phyloP scores from a whole-genome alignment of 1,139 yeast species.

The Pichia norvegensis region DNA sequence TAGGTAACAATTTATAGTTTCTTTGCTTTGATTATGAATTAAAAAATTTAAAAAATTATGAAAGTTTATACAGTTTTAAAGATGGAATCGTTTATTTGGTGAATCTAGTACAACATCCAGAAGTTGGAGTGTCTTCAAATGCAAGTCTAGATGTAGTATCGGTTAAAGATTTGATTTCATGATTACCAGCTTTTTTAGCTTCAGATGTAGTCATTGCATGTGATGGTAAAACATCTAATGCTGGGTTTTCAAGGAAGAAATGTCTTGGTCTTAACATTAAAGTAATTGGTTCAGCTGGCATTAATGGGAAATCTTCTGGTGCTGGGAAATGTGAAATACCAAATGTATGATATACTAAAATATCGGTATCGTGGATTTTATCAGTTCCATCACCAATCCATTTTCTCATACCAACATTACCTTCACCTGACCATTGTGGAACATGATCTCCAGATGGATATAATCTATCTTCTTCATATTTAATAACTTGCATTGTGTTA shows the following conservation, averaged over 20 bases:
- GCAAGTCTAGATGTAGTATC: slow-evolving; percentile 40
- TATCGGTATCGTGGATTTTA: slow-evolving; percentile 57
- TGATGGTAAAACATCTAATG: slow-evolving; percentile 65
- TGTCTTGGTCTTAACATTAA: slow-evolving; percentile 71
- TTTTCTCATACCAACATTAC: slow-evolving; percentile 58
- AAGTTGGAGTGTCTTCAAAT: slow-evolving; percentile 26
- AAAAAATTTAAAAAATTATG: neutral
- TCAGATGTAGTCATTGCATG: slow-evolving; percentile 56
- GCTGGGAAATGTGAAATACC: slow-evolving; percentile 84
- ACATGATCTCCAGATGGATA: slow-evolving; percentile 79
- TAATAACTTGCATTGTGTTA: slow-evolving; percentile 59
- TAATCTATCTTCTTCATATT: slow-evolving; percentile 57
- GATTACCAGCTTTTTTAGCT: slow-evolving; percentile 34
- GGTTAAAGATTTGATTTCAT: slow-evolving; percentile 48
- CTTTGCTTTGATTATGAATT: too few species aligned
- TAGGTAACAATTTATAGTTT: slow-evolving; percentile 12
- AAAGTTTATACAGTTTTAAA: neutral
- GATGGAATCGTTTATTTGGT: slow-evolving; percentile 2
- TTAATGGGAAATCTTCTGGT: slow-evolving; percentile 83
- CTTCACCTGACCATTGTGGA: slow-evolving; percentile 75
- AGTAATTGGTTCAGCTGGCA: slow-evolving; percentile 79
- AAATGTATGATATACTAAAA: slow-evolving; percentile 69
- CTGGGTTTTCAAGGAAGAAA: slow-evolving; percentile 70
- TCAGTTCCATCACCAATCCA: slow-evolving; percentile 68
- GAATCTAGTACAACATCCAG: slow-evolving; percentile 21